Percentiles rank a stretch among this genome's conserved stretches.
These are phyloP conservation scores for Ophiostoma quercus DNA, from an alignment of 2,329 filamentous ascomycete species.

Conservation along the genomic window DNA sequence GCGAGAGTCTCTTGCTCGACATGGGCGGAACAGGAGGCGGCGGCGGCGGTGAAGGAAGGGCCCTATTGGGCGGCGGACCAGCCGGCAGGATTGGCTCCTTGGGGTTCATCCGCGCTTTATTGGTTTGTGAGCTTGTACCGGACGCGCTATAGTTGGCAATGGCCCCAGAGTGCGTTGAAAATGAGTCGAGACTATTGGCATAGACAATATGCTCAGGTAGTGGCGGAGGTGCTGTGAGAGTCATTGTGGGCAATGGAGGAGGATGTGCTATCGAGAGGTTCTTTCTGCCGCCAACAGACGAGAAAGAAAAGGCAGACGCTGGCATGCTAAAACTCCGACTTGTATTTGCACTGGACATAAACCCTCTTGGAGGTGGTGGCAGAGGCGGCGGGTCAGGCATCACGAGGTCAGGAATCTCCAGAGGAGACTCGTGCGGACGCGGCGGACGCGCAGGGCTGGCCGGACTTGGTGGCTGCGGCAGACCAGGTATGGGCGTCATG, in stretches of 20 bases:
- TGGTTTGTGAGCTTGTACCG: too few relatives aligned
- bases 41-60: slow-evolving; percentile 37
- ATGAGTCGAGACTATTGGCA: slow-evolving; percentile 13
- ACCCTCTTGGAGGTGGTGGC: slow-evolving; percentile 1
- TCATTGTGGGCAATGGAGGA: background rate
- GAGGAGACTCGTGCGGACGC: slow-evolving; percentile 35
- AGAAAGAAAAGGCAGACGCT: background rate
- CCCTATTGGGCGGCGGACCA: slow-evolving; percentile 44
- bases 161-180: background rate
- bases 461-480: slow-evolving; percentile 7
- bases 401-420: slow-evolving; percentile 37
- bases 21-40: slow-evolving; percentile 28
- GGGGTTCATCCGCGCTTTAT: background rate
- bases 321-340: slow-evolving; percentile 21
- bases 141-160: background rate
- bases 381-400: slow-evolving; percentile 29
- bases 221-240: background rate
- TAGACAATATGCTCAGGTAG: background rate
- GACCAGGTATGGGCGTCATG: slow-evolving; percentile 13
- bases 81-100: slow-evolving; percentile 25
- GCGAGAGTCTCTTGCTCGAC: background rate
- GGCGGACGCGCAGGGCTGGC: slow-evolving; percentile 35
- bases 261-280: background rate
- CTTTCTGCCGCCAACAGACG: background rate
- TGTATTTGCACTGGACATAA: background rate